A percentile compares a stretch with the other conserved stretches of the same genome.
Evolutionary conservation across 176 grass and related monocot species (phyloP).

Genomic region (Phoenix dactylifera): DNA sequence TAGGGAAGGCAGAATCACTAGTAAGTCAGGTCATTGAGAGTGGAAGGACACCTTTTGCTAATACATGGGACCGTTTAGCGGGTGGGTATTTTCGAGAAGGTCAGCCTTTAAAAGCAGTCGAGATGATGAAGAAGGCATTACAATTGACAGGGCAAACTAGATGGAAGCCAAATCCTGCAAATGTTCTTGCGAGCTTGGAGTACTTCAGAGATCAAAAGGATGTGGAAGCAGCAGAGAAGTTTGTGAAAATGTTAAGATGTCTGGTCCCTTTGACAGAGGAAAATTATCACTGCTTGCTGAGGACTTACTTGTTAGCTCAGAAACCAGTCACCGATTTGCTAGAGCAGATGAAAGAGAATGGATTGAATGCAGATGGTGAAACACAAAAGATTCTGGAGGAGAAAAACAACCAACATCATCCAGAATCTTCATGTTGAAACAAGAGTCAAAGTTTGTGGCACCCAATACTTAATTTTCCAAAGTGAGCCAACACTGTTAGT

Average conservation of each 20-base stretch:
- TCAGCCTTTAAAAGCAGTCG: constrained; percentile 36
- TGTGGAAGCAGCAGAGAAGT: constrained; percentile 50
- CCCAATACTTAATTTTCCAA: background rate
- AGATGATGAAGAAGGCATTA: constrained; percentile 43
- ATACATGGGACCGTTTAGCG: constrained; percentile 44
- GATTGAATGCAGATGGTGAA: constrained; percentile 42
- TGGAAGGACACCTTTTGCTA: constrained; percentile 27
- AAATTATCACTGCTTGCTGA: constrained; percentile 41
- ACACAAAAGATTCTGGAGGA: constrained; percentile 33
- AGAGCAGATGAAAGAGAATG: constrained; percentile 44
- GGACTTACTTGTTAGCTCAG: constrained; percentile 28
- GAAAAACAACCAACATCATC: constrained; percentile 11
- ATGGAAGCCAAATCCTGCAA: constrained; percentile 35
- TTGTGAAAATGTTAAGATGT: constrained; percentile 25
- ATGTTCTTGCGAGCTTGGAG: constrained; percentile 31
- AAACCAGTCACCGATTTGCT: constrained; percentile 30
- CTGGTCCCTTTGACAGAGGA: constrained; percentile 34
- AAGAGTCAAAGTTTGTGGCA: background rate
- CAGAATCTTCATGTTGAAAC: background rate
- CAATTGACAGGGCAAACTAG: background rate
- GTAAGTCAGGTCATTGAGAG: constrained; percentile 28
- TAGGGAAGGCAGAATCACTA: constrained; percentile 48
- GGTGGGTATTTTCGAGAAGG: constrained; percentile 31
- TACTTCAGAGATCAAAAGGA: constrained; percentile 42
- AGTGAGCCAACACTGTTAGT: no score